Percentiles rank a stretch among this genome's conserved stretches.
Evolutionary conservation across 2,329 filamentous ascomycete species (phyloP).

Genomic region (Rutstroemia sp.): DNA sequence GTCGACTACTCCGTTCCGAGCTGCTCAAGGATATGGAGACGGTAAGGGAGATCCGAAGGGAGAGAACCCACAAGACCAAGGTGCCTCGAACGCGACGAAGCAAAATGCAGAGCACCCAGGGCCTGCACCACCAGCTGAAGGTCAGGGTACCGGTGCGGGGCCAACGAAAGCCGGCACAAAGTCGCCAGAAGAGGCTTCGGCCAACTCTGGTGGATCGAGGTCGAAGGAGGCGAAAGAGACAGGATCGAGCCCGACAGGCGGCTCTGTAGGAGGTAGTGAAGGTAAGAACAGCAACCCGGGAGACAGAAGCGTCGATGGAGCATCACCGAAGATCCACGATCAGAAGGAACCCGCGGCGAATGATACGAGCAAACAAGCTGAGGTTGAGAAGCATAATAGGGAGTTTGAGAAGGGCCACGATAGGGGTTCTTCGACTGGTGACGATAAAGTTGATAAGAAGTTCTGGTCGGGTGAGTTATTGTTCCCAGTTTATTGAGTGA

Average conservation of each 20-base stretch:
- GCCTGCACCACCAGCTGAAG: slow-evolving; percentile 34
- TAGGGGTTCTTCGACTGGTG: slow-evolving; percentile 33
- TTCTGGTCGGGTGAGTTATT: slow-evolving; percentile 41
- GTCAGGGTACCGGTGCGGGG: slow-evolving; percentile 32
- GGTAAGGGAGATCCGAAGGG: slow-evolving; percentile 32
- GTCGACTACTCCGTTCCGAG: slow-evolving; percentile 13
- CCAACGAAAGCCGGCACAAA: slow-evolving; percentile 28
- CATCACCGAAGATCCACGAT: slow-evolving; percentile 15
- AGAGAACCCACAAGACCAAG: slow-evolving; percentile 33
- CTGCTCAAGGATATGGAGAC: slow-evolving; percentile 35
- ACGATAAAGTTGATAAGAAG: slow-evolving; percentile 47
- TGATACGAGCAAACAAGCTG: slow-evolving; percentile 41
- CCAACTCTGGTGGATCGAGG: slow-evolving; percentile 33
- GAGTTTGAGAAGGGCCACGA: slow-evolving; percentile 51
- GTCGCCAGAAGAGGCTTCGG: slow-evolving; percentile 29
- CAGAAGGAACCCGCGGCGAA: slow-evolving; percentile 16
- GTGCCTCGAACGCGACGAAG: slow-evolving; percentile 27
- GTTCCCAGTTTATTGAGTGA: not conserved
- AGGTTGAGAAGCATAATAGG: slow-evolving; percentile 51
- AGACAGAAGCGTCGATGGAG: slow-evolving; percentile 1
- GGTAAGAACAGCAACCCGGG: slow-evolving; percentile 16
- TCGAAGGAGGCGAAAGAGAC: slow-evolving; percentile 36
- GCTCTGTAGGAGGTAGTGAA: slow-evolving; percentile 18
- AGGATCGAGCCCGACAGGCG: slow-evolving; percentile 27
- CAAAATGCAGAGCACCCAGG: slow-evolving; percentile 37